A percentile compares a stretch with the other conserved stretches of the same genome.
phyloP scores from a whole-genome alignment of 352 stramenopile genomes.

The Peronospora destructor region DNA sequence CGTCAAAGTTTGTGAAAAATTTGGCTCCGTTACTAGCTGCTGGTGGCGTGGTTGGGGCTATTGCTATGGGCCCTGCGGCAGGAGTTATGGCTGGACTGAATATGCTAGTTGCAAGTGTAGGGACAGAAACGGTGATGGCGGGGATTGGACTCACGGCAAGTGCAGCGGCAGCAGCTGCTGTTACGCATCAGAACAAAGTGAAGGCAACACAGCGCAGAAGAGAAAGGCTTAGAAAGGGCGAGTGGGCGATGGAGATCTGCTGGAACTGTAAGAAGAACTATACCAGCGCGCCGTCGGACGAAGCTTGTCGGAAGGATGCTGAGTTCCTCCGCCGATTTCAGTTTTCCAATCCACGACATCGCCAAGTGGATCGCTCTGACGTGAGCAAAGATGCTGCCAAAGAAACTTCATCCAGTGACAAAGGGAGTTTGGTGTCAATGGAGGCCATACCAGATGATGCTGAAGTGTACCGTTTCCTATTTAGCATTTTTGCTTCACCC shows the following conservation, averaged over 20 bases:
- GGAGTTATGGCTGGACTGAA: slow-evolving; percentile 55
- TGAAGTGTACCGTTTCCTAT: slow-evolving; percentile 56
- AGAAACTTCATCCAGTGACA: slow-evolving; percentile 1
- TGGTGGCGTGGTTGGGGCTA: slow-evolving; percentile 45
- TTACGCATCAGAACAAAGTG: slow-evolving; percentile 44
- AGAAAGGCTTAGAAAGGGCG: slow-evolving; percentile 39
- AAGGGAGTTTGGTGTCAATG: neutral
- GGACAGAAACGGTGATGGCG: slow-evolving; percentile 45
- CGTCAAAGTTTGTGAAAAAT: slow-evolving; percentile 32
- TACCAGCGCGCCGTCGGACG: slow-evolving; percentile 35
- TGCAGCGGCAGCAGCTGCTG: slow-evolving; percentile 46
- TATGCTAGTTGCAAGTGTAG: slow-evolving; percentile 46
- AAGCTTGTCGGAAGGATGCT: slow-evolving; percentile 46
- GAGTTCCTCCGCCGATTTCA: slow-evolving; percentile 54
- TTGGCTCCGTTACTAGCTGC: slow-evolving; percentile 49
- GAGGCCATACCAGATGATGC: slow-evolving; percentile 26
- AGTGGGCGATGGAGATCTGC: slow-evolving; percentile 68
- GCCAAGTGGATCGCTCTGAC: neutral
- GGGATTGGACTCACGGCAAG: slow-evolving; percentile 54
- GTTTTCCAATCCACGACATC: slow-evolving; percentile 4
- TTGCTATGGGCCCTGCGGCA: slow-evolving; percentile 42
- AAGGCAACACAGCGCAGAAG: slow-evolving; percentile 31
- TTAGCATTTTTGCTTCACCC: slow-evolving; percentile 43
- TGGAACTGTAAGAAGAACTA: slow-evolving; percentile 57
- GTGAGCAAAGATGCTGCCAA: neutral